Conservation (phyloP, 345 rosid genomes). For the Sisymbrium altissimum region DNA sequence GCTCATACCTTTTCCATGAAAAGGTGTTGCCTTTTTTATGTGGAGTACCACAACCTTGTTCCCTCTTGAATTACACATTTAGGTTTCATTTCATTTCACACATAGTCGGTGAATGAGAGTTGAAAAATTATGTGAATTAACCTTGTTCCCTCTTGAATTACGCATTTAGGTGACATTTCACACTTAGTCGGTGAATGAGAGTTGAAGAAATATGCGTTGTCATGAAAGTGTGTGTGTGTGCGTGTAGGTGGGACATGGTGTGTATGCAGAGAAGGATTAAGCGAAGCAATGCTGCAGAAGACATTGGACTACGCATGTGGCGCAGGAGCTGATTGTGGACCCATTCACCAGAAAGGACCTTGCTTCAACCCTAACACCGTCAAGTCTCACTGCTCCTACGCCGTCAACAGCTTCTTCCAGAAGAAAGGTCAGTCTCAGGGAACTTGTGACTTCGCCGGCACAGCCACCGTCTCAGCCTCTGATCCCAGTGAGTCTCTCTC, state of each 20-base stretch:
- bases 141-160: conserved; percentile 8
- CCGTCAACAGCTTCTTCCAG: conserved; percentile 91
- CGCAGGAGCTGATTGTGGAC: conserved; percentile 92
- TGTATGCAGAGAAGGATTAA: conserved; percentile 64
- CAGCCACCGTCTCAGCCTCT: conserved; percentile 50
- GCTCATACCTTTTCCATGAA: conserved; percentile 2
- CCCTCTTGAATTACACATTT: conserved; percentile 12
- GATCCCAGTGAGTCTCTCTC: conserved; percentile 53
- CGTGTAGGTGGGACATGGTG: conserved; percentile 70
- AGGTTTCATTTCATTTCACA: conserved; percentile 11
- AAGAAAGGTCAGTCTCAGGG: conserved; percentile 66
- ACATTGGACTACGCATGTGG: conserved; percentile 95
- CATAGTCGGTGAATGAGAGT: not conserved
- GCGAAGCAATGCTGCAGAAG: conserved; percentile 60
- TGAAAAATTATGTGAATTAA: not conserved
- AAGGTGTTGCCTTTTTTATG: conserved; percentile 9
- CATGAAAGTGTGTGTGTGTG: not conserved
- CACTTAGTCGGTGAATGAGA: not conserved
- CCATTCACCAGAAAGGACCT: conserved; percentile 52
- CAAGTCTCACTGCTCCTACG: conserved; percentile 74
- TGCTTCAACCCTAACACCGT: conserved; percentile 78
- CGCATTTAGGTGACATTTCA: conserved; percentile 8
- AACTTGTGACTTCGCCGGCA: conserved; percentile 79
- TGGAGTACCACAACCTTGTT: not conserved
- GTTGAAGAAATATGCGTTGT: not conserved